Base-by-base conservation (phyloP, 2,329 filamentous ascomycete species). In the Curvularia hawaiiensis region DNA sequence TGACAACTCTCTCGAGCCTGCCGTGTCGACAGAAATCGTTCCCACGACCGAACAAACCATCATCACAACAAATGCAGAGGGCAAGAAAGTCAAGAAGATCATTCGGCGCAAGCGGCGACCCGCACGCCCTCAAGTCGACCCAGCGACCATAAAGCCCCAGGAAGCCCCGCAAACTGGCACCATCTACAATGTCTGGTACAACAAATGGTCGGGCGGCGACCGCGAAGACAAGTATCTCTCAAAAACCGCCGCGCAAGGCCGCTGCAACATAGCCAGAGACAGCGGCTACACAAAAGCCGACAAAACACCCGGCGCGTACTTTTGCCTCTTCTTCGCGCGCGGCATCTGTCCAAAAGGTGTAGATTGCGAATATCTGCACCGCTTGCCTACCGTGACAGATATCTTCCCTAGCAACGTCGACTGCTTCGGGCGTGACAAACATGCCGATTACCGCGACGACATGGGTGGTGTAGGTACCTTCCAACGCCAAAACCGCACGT, bases 101-200 rank as follows among this genome's bases (percentile, higher is more conserved):
- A 90, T 97, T 66, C 88, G 93, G 62, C 92, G 91, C 75, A 97
- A 97, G 82, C 89, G 90, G 71, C 85, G 92, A 39, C 95, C 95
- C 31, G 95, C 95, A 46, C 88, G 94, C 58, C 90, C 90, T 0
- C 95, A 99, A 79, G 89, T 97, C 70, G 95, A 99, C 72, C 87
- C 92, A 1, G 87, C 89, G 40, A 88, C 88, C 43, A 85, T 96
- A 78, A 91, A 90, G 68, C 89, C 89, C 33, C 92, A 97, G 68
- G 90, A 91, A 4, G 92, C 93, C 16, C 90, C 91, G 1, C 93
- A 98, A 71, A 98, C 94, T 0, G 95, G 95, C 52, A 96, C 91
- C 0, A 92, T 93, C 57, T 99, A 95, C 84, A 99, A 99, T 78
- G 96, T 96, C 71, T 97, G 93, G 94, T 97, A 97, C 80, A 97